These are phyloP conservation scores for Allomyces javanicus DNA, from an alignment of 192 early-diverging fungal genomes.

Conservation along the genomic window DNA sequence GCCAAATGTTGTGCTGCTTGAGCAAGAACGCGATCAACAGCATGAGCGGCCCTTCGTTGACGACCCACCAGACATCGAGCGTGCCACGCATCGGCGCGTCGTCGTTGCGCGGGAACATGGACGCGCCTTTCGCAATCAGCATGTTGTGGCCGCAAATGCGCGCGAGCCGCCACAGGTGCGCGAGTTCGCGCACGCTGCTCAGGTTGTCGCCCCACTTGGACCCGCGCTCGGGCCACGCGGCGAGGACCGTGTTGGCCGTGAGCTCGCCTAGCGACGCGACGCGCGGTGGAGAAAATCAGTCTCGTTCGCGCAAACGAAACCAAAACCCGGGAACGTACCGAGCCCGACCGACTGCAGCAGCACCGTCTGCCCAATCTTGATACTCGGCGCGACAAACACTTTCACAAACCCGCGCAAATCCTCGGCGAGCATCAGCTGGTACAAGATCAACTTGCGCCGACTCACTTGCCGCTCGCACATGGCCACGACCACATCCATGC, in stretches of 20 bases:
- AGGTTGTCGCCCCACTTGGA: not conserved
- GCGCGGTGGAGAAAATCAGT: no score
- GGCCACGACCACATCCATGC: no score
- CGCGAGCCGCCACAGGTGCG: not conserved
- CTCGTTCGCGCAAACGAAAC: no score
- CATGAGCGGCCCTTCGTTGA: not conserved
- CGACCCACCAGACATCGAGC: not conserved
- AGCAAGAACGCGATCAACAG: not conserved
- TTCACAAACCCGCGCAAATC: not conserved
- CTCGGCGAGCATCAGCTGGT: not conserved
- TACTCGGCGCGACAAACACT: not conserved
- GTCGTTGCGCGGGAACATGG: not conserved
- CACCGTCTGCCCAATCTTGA: not conserved
- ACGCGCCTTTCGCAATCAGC: not conserved
- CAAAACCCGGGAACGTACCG: not conserved
- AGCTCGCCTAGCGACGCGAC: not conserved
- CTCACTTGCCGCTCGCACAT: not conserved
- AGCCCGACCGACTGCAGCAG: constrained; percentile 1
- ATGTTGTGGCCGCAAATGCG: not conserved
- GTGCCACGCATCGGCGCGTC: no score
- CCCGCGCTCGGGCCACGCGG: constrained; percentile 1
- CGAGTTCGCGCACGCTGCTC: not conserved
- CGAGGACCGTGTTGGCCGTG: constrained; percentile 2
- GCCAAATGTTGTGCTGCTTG: not conserved
- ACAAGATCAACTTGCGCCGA: not conserved